Base-by-base conservation (phyloP, 2,329 filamentous ascomycete species). In the Microdochium paspali region DNA sequence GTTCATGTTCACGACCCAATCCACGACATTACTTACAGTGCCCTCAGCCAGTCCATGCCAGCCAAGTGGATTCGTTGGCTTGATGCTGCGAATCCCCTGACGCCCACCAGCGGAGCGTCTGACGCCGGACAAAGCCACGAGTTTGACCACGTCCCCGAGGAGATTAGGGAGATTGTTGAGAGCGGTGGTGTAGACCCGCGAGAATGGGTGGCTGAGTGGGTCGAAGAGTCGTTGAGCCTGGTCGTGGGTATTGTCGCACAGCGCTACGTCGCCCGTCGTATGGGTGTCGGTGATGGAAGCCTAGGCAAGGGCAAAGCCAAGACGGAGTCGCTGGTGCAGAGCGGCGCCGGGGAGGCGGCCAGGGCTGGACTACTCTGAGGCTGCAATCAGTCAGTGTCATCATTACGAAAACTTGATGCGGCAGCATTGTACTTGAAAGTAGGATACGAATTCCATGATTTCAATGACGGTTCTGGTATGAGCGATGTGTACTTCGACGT, bases 131-230 rank as follows among this genome's bases (percentile, higher is more conserved):
- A 46, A 2, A 23, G 39, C 2, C 25, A 30, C 4, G 59, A 58
- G 20, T 54, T 60, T 13, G 56, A 59, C 10, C 58, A 58, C n/a
- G 66, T 90, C 28, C 91, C 93, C 0, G 85, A 88, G 24, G 89
- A 90, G 60, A 96, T 98, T 57, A 76, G 79, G 21, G 87, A 91
- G 54, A 95, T 97, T 53, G 80, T 98, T 35, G 80, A 82, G 58
- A 69, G 69, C 42, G 81, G 80, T 9, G 80, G 79, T 44, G 88
- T 97, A 2, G 93, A 98, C 61, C 93, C 93, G 0, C 77, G 93
- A 49, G 93, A 98, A 65, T 98, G 93, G 93, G 87, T 95, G 31
- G 86, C 90, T 3, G 93, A 97, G 66, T 98, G 93, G 93, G 78
- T 98, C 44, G 91, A 97, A 69, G 91, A 97, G 69, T 71, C 83